Base-by-base conservation (phyloP, 1,284 basidiomycete species). In the Marasmius sp. region DNA sequence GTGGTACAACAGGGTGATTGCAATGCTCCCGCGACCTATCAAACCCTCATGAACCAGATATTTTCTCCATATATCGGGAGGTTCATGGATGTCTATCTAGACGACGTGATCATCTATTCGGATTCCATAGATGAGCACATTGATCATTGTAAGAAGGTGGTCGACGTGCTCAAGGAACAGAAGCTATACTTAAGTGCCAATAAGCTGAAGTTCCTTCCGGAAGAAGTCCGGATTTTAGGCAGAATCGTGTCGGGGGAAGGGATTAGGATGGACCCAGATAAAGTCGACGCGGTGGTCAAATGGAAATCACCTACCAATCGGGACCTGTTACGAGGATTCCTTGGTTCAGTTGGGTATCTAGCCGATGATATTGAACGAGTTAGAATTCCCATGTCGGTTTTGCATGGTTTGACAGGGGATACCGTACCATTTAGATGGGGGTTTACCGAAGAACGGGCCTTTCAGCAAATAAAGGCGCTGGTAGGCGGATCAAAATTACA, bases 221-320 rank as follows among this genome's bases (percentile, higher is more conserved):
- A 36, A 2, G 66, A 74, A 64, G 43, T 76, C 55, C 67, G 68
- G 5, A 50, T 78, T 61, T 62, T 80, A 0, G 79, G 79, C 0
- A 69, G 68, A 0, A 60, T 79, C 0, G 66, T 81, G 0, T 69
- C 72, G 11, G 57, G 72, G 5, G 51, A 73, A 0, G 78, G 78
- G 0, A 79, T 81, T n/a, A 56, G 64, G 0, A 77, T 78, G 70
- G 77, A 79, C 34, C 69, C 72, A 0, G 65, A 72, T 20, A 80
- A 80, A 33, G 73, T 81, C 0, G 68, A 74, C 14, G 4, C 63
- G 0, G 62, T 81, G 0, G 4, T 66, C 0, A 66, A 70, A 1
- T 80, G 78, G 61, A 51, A 51, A 55, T 54, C 60, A 1, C 60
- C 57, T 36, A 61, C 56, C 6, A 48, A 43, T 18, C 41, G 45